Percentiles rank a stretch among this genome's conserved stretches.
Evolutionary conservation across 768 basidiomycete species (phyloP).

Genomic region (Atractiella rhizophila): DNA sequence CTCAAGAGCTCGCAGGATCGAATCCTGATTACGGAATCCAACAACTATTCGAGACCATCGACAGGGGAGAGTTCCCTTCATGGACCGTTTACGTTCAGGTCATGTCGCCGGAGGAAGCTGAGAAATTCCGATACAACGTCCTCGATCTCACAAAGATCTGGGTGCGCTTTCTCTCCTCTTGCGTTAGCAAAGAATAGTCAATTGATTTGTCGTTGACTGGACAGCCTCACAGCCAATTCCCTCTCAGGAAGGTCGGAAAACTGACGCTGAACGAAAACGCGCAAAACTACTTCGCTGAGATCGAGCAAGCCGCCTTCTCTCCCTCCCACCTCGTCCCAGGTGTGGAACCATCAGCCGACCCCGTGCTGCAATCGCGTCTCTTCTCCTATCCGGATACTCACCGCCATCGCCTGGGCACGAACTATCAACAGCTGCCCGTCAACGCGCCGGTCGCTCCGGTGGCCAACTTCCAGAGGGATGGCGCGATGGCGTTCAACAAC

Average conservation of each 20-base stretch:
- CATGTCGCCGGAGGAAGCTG: slow-evolving; percentile 77
- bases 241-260: slow-evolving; percentile 23
- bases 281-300: slow-evolving; percentile 23
- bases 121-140: slow-evolving; percentile 57
- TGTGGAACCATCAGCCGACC: slow-evolving; percentile 71
- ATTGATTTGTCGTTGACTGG: slow-evolving; percentile 21
- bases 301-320: slow-evolving; percentile 42
- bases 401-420: slow-evolving; percentile 23
- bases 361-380: slow-evolving; percentile 74
- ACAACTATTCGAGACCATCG: slow-evolving; percentile 26
- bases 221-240: slow-evolving; percentile 24
- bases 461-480: slow-evolving; percentile 83
- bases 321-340: slow-evolving; percentile 71
- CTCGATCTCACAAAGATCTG: slow-evolving; percentile 55
- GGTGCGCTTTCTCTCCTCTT: background rate
- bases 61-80: slow-evolving; percentile 21
- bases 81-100: slow-evolving; percentile 35
- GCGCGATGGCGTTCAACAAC: slow-evolving; percentile 28
- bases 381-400: slow-evolving; percentile 52
- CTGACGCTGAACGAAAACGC: slow-evolving; percentile 24
- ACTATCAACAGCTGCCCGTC: slow-evolving; percentile 50
- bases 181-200: background rate
- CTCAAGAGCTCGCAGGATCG: slow-evolving; percentile 38
- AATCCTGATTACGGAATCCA: slow-evolving; percentile 26
- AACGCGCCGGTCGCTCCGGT: slow-evolving; percentile 50